phyloP scores from a whole-genome alignment of 1,284 basidiomycete species.

The Ceratobasidium sp. region DNA sequence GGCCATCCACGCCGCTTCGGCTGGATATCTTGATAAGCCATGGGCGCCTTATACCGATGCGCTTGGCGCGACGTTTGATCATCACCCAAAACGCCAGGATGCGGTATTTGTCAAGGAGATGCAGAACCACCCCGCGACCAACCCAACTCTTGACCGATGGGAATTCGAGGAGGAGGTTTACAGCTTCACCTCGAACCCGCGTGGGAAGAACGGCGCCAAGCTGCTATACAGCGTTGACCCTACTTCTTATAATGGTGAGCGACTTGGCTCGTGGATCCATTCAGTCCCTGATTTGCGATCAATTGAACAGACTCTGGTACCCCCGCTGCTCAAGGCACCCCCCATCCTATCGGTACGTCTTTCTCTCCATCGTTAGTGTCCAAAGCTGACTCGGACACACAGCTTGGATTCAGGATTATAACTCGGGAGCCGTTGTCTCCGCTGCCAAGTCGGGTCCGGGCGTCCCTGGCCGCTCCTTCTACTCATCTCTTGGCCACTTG shows the following conservation, averaged over 20 bases:
- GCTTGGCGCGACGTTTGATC: slow-evolving; percentile 72
- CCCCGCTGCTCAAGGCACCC: slow-evolving; percentile 67
- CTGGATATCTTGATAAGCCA: slow-evolving; percentile 74
- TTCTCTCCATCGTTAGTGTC: slow-evolving; percentile 40
- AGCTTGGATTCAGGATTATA: slow-evolving; percentile 86
- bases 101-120: slow-evolving; percentile 72
- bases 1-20: slow-evolving; percentile 78
- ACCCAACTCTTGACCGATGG: slow-evolving; percentile 74
- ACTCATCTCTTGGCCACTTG: slow-evolving; percentile 81
- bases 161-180: slow-evolving; percentile 79
- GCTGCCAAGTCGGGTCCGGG: slow-evolving; percentile 54
- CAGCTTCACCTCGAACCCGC: slow-evolving; percentile 83
- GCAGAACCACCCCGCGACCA: slow-evolving; percentile 76
- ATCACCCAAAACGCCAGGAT: slow-evolving; percentile 52
- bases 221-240: slow-evolving; percentile 79
- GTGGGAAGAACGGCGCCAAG: slow-evolving; percentile 69
- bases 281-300: neutral
- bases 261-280: neutral
- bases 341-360: slow-evolving; percentile 71
- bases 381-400: slow-evolving; percentile 19
- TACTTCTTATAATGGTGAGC: slow-evolving; percentile 71
- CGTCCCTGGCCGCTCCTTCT: slow-evolving; percentile 77
- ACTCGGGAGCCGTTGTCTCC: slow-evolving; percentile 66
- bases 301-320: neutral
- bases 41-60: slow-evolving; percentile 57